Evolutionary conservation across 2,329 filamentous ascomycete species (phyloP), one percentile per base, ranked within the genome.

Genomic region (Neonectria coccinea): DNA sequence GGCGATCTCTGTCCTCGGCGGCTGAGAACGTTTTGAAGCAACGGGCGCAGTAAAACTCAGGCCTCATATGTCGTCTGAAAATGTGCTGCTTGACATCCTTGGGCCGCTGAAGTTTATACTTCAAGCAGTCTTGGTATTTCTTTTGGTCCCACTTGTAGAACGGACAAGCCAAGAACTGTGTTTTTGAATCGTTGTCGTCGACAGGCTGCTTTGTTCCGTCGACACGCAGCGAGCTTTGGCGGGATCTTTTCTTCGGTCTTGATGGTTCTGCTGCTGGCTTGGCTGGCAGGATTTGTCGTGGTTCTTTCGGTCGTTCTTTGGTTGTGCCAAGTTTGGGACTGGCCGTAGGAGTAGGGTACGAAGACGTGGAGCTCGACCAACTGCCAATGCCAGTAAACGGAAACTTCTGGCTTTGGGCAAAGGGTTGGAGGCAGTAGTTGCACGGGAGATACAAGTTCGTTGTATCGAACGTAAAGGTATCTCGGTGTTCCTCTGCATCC

Each of bases 61-160:
- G 47, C 8, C 6, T 18, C 25, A 6, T 4, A 18, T 50, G 47
- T 12, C 27, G 31, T 31, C 47, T 50, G 16, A 18, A 50, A 10
- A 50, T 33, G 16, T 50, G 47, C 8, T 50, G 47, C 16, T 31
- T 31, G 16, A 50, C 47, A 7, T 50, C 47, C 16, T 50, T 50
- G 3, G 8, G 5, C 5, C 47, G 47, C 2, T 25, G 47, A 31
- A 50, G 47, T 6, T 50, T 25, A 20, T 50, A 50, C 7, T 50
- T 50, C 47, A 50, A 7, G 27, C 47, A 50, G 2, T 50, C 47
- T 1, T 50, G 47, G 27, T 50, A 50, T 4, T 33, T 50, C 2
- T 50, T 8, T 16, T 3, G 47, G 4, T 50, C n/a, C 12, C 27
- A 5, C 27, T 31, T 50, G 27, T 50, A 50, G 16, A 50, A 50